Percentiles rank a stretch among this genome's conserved stretches.
Conservation (phyloP, 192 early-diverging fungal species). For the Coemansia sp. region DNA sequence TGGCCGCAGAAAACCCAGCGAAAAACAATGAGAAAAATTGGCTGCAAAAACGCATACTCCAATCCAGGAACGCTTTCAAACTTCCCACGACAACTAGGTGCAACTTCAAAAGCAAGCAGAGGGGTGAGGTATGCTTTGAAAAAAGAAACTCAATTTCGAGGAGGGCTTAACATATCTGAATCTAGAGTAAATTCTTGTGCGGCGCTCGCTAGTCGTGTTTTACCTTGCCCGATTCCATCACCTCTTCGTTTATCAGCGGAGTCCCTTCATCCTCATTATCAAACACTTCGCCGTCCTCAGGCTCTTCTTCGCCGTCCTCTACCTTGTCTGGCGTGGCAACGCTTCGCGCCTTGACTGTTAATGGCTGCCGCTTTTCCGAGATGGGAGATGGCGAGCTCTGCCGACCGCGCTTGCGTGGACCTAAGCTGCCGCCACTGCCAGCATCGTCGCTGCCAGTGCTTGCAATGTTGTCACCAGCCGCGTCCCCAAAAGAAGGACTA, state of each 20-base stretch:
- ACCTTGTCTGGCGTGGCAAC: conserved; percentile 10
- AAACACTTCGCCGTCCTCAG: conserved; percentile 49
- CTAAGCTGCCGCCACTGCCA: conserved; percentile 10
- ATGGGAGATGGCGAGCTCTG: conserved; percentile 22
- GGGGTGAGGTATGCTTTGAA: no score
- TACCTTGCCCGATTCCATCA: conserved; percentile 45
- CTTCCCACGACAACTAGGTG: no score
- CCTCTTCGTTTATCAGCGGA: conserved; percentile 32
- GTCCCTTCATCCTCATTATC: conserved; percentile 49
- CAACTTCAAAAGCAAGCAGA: no score
- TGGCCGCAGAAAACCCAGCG: no score
- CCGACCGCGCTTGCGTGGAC: conserved; percentile 43
- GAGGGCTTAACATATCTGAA: no score
- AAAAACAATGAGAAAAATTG: no score
- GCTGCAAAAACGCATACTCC: no score
- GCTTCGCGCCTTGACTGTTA: neutral
- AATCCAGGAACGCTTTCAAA: no score
- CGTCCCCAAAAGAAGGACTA: neutral
- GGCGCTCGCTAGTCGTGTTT: conserved; percentile 18
- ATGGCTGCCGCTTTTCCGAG: conserved; percentile 7
- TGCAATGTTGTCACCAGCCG: neutral
- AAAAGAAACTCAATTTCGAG: no score
- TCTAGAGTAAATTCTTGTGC: no score
- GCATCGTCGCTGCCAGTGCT: neutral
- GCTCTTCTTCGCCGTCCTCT: conserved; percentile 43